Conservation (phyloP, 164 flowering plant genomes). For the Magnolia officinalis region DNA sequence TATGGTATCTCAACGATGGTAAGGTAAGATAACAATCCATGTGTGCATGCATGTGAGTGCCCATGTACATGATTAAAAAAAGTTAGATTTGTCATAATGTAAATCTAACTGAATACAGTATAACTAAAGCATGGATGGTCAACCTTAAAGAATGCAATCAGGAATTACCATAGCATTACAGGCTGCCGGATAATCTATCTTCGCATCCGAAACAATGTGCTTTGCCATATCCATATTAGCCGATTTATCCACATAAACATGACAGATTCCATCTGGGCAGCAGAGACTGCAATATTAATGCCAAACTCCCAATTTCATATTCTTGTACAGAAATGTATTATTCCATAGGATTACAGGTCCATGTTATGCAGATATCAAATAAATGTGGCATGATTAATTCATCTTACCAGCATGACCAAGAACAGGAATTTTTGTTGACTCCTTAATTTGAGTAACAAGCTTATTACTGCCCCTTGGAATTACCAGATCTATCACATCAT, state of each 20-base stretch:
- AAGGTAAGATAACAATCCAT: too few relatives aligned
- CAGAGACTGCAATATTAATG: conserved; percentile 12
- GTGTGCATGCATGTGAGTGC: too few relatives aligned
- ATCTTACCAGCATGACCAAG: conserved; percentile 95
- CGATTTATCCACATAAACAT: conserved; percentile 87
- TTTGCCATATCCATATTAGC: conserved; percentile 78
- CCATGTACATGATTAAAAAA: too few relatives aligned
- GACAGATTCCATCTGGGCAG: conserved; percentile 92
- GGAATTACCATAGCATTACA: conserved; percentile 88
- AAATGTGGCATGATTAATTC: not conserved
- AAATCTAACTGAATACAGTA: not conserved
- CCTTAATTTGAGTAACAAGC: conserved; percentile 91
- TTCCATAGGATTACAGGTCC: not conserved
- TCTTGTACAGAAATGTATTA: not conserved
- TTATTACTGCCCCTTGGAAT: conserved; percentile 99
- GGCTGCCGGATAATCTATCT: conserved; percentile 94
- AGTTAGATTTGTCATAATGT: too few relatives aligned
- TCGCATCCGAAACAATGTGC: conserved; percentile 81
- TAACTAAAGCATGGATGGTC: not conserved
- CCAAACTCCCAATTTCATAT: conserved; percentile 7
- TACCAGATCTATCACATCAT: conserved; percentile 98
- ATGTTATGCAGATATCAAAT: not conserved
- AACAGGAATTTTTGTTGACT: conserved; percentile 93
- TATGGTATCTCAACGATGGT: too few relatives aligned
- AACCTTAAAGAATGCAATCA: conserved; percentile 1